These are phyloP conservation scores for Closterium sp. DNA, from an alignment of 139 green algal species.

Conservation along the genomic window DNA sequence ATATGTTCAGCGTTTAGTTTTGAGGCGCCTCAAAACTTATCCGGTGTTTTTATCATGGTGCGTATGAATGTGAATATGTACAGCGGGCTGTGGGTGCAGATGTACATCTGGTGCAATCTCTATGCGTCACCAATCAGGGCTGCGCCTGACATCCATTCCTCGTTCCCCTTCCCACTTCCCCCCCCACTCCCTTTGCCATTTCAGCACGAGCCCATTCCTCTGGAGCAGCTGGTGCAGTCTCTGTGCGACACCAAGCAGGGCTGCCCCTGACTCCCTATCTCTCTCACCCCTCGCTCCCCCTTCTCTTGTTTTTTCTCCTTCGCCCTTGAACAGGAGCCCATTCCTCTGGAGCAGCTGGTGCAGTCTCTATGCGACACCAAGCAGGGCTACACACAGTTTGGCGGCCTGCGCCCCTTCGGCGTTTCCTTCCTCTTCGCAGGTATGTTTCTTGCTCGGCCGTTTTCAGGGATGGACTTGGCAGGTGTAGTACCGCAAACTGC, in stretches of 20 bases:
- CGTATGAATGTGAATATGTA: too few species aligned
- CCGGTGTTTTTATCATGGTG: too few species aligned
- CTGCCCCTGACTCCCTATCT: constrained; percentile 82
- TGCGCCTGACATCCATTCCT: constrained; percentile 88
- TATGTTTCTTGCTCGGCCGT: constrained; percentile 75
- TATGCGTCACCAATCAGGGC: constrained; percentile 94
- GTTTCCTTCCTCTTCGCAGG: constrained; percentile 95
- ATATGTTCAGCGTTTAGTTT: too few species aligned
- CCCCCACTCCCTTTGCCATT: too few species aligned
- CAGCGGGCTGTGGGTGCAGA: too few species aligned
- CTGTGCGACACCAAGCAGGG: constrained; percentile 95
- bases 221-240: constrained; percentile 91
- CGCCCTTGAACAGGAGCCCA: constrained; percentile 79
- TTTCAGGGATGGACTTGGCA: constrained; percentile 97
- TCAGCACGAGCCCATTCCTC: constrained; percentile 89
- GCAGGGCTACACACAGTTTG: constrained; percentile 83
- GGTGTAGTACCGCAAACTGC: too few species aligned
- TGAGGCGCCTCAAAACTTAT: too few species aligned
- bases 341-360: constrained; percentile 97
- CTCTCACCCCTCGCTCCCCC: constrained; percentile 94
- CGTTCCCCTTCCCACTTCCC: too few species aligned
- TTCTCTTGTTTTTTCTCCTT: constrained; percentile 95
- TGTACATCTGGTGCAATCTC: constrained; percentile 84
- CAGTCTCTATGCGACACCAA: constrained; percentile 92
- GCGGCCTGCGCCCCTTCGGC: constrained; percentile 93